Evolutionary conservation across 768 basidiomycete genomes (phyloP), one percentile per base, ranked within the genome.

Genomic region (Postia placenta): DNA sequence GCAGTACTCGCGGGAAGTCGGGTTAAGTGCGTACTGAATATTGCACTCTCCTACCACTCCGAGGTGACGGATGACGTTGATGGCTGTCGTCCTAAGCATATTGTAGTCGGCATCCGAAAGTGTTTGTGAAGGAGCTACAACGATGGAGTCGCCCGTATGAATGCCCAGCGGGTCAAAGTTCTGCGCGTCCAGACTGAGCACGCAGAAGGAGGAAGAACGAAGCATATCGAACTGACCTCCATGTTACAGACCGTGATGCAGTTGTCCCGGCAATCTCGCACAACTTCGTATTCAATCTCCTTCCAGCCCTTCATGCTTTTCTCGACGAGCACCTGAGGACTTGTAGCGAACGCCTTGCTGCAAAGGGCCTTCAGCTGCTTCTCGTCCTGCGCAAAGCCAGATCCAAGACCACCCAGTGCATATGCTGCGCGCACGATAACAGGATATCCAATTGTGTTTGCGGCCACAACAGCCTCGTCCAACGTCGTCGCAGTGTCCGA

Each of bases 301-400:
- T 99, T 98, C 95, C 95, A 99, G 2, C 95, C 95, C 71, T 98
- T 98, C 95, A 98, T 98, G 60, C 90, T 93, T 76, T 84, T 94
- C 75, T 99, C 96, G 14, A 99, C 92, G n/a, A 99, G 75, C 0
- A 99, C 94, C 69, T 98, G 96, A 38, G 95, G 93, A 59, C 91
- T 93, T 12, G 92, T 97, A 39, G 95, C 94, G 62, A 99, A 98
- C 9, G 96, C 95, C 71, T 94, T 96, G 57, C 75, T 78, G 63
- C 94, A 97, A 17, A 99, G 72, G 26, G 87, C 87, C 54, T 81
- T 78, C 50, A 99, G 73, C 72, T 97, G 89, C n/a, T 67, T 74
- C 65, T 94, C 93, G 60, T 96, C 74, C 69, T 94, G 83, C n/a
- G 95, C 95, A 59, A 99, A 99, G 26, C 95, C 95, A 42, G 86